Evolutionary conservation across 176 grass and related monocot species (phyloP), one percentile per base, ranked within the genome.

Genomic region (Oropetium thomaeum): DNA sequence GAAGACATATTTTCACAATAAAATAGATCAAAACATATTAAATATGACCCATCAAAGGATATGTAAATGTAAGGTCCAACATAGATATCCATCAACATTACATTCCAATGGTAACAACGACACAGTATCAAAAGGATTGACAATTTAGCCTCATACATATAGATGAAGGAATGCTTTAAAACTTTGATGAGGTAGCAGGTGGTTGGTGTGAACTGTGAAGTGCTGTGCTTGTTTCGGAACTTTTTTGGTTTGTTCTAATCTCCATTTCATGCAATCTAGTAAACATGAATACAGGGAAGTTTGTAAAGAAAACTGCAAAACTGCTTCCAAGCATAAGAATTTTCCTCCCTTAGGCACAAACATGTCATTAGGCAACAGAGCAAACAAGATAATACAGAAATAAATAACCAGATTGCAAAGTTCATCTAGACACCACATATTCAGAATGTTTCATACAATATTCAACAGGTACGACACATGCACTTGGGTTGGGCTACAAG

Each of bases 1-100:
- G 38, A 63, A 67, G 8, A 69, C 27, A 62, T 16, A 43, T n/a
- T 62, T 75, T 17, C 10, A 52, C 53, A 62, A 51, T 16, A 43
- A 69, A 70, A 86, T 59, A 68, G 11, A 44, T 14, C 51, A 86
- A 51, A 48, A 19, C 19, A 54, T 31, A 55, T 65, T 3, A 54
- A 40, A 7, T 30, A 76, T 52, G 33, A 15, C 43, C 43, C 37
- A 81, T 30, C 27, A 15, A 40, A 57, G 6, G 35, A 39, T 63
- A 4, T 54, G 7, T 27, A 76, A 75, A 26, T 58, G 34, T n/a
- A 76, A 47, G 29, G 42, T 64, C 20, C 12, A 1, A 47, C 10
- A 58, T 28, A 34, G 41, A 2, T 63, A 27, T 62, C 19, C 49
- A 52, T n/a, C n/a, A 52, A 52, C 20, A 52, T 52, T 38, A 65